Conservation (phyloP, 129 eudicot genomes). For the Pseudognaphalium luteoalbum region DNA sequence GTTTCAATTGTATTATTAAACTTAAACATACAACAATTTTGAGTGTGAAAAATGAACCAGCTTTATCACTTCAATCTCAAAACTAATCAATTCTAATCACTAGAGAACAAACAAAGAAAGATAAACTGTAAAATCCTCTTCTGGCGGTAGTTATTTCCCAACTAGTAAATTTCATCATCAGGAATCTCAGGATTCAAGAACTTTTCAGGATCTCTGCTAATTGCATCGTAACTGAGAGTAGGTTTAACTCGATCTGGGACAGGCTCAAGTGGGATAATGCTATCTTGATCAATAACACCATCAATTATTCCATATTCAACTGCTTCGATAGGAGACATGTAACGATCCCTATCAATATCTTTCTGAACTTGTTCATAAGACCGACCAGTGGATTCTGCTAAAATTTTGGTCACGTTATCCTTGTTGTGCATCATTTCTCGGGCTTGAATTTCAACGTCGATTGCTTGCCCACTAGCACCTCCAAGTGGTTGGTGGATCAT, state of each 20-base stretch:
- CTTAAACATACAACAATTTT: constrained; percentile 39
- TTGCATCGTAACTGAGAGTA: constrained; percentile 49
- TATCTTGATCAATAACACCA: constrained; percentile 81
- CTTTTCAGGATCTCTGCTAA: constrained; percentile 56
- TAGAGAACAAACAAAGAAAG: constrained; percentile 18
- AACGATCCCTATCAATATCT: constrained; percentile 85
- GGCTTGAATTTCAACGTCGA: constrained; percentile 87
- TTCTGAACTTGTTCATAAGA: constrained; percentile 66
- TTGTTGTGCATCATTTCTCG: constrained; percentile 73
- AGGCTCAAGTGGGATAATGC: constrained; percentile 78
- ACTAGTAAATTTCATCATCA: constrained; percentile 90
- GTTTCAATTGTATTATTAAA: constrained; percentile 27
- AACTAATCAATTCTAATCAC: constrained; percentile 25
- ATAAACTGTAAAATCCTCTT: constrained; percentile 13
- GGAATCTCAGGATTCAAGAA: constrained; percentile 80
- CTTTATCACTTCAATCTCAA: constrained; percentile 18
- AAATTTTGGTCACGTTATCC: constrained; percentile 48
- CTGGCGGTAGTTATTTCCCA: constrained; percentile 2
- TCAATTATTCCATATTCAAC: constrained; percentile 87
- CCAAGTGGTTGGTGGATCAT: constrained; percentile 97
- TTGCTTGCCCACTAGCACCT: constrained; percentile 80
- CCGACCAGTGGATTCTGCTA: constrained; percentile 69
- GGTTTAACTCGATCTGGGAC: constrained; percentile 74
- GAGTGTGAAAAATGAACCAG: constrained; percentile 20
- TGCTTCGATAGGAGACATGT: constrained; percentile 96